Percentiles rank a stretch among this genome's conserved stretches.
Conservation (phyloP, 768 basidiomycete species). For the Terana coerulea region DNA sequence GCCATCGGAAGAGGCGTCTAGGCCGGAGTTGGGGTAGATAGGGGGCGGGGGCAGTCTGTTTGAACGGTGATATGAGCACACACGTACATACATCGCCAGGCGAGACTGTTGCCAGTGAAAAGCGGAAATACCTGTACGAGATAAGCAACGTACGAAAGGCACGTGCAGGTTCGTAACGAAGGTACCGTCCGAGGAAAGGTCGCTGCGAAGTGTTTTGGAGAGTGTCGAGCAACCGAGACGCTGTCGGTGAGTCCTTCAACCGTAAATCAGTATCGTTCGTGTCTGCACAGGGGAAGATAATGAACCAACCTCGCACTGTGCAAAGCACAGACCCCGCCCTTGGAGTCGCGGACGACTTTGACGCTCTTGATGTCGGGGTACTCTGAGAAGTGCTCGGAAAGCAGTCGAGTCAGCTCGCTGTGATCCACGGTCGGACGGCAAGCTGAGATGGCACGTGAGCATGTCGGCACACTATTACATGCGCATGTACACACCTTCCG, state of each 20-base stretch:
- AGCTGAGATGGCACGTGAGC: conserved; percentile 36
- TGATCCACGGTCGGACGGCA: conserved; percentile 70
- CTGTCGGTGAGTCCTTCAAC: conserved; percentile 40
- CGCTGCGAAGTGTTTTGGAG: conserved; percentile 53
- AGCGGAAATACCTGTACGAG: conserved; percentile 56
- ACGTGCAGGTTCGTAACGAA: conserved; percentile 77
- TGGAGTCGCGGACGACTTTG: conserved; percentile 69
- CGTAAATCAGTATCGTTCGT: background rate
- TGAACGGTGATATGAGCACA: background rate
- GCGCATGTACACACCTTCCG: conserved; percentile 54
- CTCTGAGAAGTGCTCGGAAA: conserved; percentile 64
- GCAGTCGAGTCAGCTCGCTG: conserved; percentile 52
- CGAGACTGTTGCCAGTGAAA: background rate
- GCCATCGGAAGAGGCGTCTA: conserved; percentile 4
- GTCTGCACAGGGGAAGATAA: background rate
- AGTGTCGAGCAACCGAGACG: conserved; percentile 54
- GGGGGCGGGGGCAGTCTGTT: background rate
- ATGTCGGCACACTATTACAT: background rate
- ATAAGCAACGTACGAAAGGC: conserved; percentile 71
- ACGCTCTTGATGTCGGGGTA: conserved; percentile 64
- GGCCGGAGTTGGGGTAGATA: conserved; percentile 6
- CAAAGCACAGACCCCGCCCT: conserved; percentile 82
- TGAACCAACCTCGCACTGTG: conserved; percentile 70
- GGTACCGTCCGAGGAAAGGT: conserved; percentile 65
- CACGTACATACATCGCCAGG: conserved; percentile 3